Percentiles rank a stretch among this genome's conserved stretches.
Evolutionary conservation across 2,329 filamentous ascomycete genomes (phyloP).

Genomic region (Phaeomoniella chlamydospora): DNA sequence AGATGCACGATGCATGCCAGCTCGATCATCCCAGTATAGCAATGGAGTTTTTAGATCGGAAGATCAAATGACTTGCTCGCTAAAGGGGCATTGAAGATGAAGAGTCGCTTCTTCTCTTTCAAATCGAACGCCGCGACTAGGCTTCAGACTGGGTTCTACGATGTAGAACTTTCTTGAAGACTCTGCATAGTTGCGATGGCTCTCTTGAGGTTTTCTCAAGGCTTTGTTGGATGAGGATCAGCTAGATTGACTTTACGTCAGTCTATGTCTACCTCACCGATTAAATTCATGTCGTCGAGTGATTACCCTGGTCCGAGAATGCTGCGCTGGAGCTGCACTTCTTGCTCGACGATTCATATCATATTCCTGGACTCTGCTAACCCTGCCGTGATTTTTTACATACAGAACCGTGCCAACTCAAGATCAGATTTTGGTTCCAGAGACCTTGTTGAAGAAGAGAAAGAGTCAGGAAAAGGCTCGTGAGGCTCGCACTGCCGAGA

Average conservation of each 20-base stretch:
- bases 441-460: slow-evolving; percentile 99
- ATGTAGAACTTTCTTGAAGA: slow-evolving; percentile 5
- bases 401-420: slow-evolving; percentile 78
- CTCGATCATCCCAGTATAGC: slow-evolving; percentile 59
- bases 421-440: slow-evolving; percentile 92
- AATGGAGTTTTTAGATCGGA: not conserved
- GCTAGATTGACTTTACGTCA: slow-evolving; percentile 10
- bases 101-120: slow-evolving; percentile 52
- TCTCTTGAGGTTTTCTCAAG: slow-evolving; percentile 42
- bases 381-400: slow-evolving; percentile 15
- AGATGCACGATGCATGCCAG: slow-evolving; percentile 40
- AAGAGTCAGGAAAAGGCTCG: slow-evolving; percentile 99
- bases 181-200: slow-evolving; percentile 5
- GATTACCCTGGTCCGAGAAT: slow-evolving; percentile 66
- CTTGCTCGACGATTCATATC: slow-evolving; percentile 66
- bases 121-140: slow-evolving; percentile 39
- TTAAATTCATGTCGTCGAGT: slow-evolving; percentile 72
- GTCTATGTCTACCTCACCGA: slow-evolving; percentile 43
- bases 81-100: slow-evolving; percentile 65
- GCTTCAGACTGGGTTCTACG: slow-evolving; percentile 43
- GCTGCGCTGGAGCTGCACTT: slow-evolving; percentile 84
- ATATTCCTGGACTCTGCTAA: slow-evolving; percentile 70
- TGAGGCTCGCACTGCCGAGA: slow-evolving; percentile 67
- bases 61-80: not conserved
- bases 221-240: slow-evolving; percentile 65